Evolutionary conservation across 257 asterid genomes (phyloP).

Genomic region (Nicotiana benthamiana): DNA sequence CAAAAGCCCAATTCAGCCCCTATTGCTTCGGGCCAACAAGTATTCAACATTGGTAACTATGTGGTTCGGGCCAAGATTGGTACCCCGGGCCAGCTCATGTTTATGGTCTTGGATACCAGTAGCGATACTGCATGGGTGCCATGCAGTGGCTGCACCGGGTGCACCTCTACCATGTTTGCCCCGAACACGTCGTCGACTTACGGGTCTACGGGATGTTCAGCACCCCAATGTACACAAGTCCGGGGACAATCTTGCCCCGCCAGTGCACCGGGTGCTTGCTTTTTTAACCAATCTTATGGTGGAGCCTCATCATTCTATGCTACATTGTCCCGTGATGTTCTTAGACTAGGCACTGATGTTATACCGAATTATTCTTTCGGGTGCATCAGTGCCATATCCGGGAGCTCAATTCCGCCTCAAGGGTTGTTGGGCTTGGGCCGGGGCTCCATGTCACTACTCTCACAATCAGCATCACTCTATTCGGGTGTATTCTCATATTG

Average conservation of each 20-base stretch:
- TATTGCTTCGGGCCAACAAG: conserved; percentile 62
- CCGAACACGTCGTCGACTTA: conserved; percentile 59
- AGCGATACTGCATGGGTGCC: conserved; percentile 85
- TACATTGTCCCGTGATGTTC: conserved; percentile 59
- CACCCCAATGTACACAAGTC: conserved; percentile 59
- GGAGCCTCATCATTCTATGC: conserved; percentile 64
- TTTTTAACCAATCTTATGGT: conserved; percentile 67
- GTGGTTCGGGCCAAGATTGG: conserved; percentile 72
- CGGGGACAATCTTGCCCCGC: conserved; percentile 56
- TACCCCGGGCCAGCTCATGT: conserved; percentile 74
- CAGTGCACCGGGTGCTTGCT: conserved; percentile 43
- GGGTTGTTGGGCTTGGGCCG: conserved; percentile 84
- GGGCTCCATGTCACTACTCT: conserved; percentile 67
- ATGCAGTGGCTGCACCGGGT: conserved; percentile 72
- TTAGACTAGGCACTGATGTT: conserved; percentile 40
- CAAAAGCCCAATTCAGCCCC: conserved; percentile 46
- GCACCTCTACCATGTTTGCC: conserved; percentile 45
- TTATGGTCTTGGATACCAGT: conserved; percentile 87
- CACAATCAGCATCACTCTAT: conserved; percentile 58
- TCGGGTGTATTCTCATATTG: conserved; percentile 80
- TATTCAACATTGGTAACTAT: conserved; percentile 53
- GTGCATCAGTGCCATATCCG: conserved; percentile 52
- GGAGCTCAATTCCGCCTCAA: conserved; percentile 69
- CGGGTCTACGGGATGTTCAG: conserved; percentile 50
- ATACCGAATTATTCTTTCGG: conserved; percentile 69